Percentiles rank a stretch among this genome's conserved stretches.
phyloP scores from a whole-genome alignment of 2,329 filamentous ascomycete genomes.

The Aureobasidium sp. region DNA sequence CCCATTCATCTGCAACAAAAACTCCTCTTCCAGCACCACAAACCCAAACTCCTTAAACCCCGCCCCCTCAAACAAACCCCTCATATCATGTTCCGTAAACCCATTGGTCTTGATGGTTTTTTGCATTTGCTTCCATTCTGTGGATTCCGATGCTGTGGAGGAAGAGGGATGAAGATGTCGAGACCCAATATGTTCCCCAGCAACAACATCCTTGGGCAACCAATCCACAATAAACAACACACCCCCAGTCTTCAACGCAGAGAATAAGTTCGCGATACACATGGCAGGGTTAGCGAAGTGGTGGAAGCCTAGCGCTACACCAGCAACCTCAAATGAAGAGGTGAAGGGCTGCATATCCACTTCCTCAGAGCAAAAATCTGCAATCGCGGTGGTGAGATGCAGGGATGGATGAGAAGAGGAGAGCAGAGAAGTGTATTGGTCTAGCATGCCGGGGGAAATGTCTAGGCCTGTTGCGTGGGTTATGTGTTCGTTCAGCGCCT shows the following conservation, averaged over 20 bases:
- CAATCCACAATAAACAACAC: conserved; percentile 28
- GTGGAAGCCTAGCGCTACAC: conserved; percentile 40
- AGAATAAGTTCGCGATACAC: conserved; percentile 24
- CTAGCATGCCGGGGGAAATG: conserved; percentile 28
- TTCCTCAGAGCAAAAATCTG: conserved; percentile 32
- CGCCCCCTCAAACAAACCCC: conserved; percentile 23
- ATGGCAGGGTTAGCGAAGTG: conserved; percentile 32
- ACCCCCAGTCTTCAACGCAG: conserved; percentile 24
- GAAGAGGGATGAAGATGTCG: neutral
- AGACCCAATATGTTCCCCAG: neutral
- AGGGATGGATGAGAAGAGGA: neutral
- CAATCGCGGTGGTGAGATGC: conserved; percentile 23
- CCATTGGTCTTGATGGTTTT: conserved; percentile 30
- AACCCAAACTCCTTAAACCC: conserved; percentile 28
- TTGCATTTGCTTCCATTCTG: conserved; percentile 22
- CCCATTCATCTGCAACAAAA: conserved; percentile 24
- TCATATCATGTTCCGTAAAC: conserved; percentile 24
- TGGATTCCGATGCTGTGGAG: too few relatives aligned
- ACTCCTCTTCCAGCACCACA: conserved; percentile 24
- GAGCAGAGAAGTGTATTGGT: conserved; percentile 26
- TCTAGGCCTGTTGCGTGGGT: conserved; percentile 28
- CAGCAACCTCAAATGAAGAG: conserved; percentile 35
- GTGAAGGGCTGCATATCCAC: conserved; percentile 19
- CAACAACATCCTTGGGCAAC: conserved; percentile 20
- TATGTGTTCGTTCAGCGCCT: conserved; percentile 26